Base-by-base conservation (phyloP, 257 asterid species). In the Catharanthus roseus region DNA sequence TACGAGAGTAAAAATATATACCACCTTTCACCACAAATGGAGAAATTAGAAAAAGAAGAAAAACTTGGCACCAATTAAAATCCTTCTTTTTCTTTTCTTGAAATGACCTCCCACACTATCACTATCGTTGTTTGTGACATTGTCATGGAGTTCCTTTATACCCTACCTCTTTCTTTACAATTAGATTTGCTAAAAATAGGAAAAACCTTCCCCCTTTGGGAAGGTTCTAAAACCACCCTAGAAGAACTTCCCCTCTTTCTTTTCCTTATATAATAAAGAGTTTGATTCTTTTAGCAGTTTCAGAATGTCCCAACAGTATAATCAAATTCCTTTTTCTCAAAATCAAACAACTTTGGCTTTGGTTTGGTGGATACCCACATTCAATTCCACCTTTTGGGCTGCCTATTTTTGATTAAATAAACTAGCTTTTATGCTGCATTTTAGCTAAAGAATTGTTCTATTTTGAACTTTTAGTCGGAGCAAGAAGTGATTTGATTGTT, bases 61-160 rank as follows among this genome's bases (percentile, higher is more conserved):
- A 26, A 55, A 54, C 31, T 18, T 31, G 10, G 36, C 57, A 60
- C 50, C 56, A 69, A 42, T 15, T 33, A 44, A 50, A n/a, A 44
- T 58, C 34, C 65, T 60, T 29, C 23, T 31, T 29, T 50, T n/a
- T n/a, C 19, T 42, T 71, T 71, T 55, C 63, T 65, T 55, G 72
- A 71, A 54, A 65, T 71, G 80, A 77, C 69, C 39, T 41, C 38
- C 55, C 67, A 58, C 73, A 71, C 65, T 21, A 44, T 49, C 64
- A 71, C 16, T 45, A 28, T 39, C 64, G 39, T 76, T 26, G 49
- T 65, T 74, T 23, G 63, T 57, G 76, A 73, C 67, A 23, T 38
- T 72, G 66, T 72, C 45, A 41, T 44, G 76, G 67, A 76, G 66
- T 65, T 49, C 62, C 73, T 71, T 76, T 71, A 76, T 67, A 24